Conservation (phyloP, 768 basidiomycete species). For the Chlorophyllum brunneum region DNA sequence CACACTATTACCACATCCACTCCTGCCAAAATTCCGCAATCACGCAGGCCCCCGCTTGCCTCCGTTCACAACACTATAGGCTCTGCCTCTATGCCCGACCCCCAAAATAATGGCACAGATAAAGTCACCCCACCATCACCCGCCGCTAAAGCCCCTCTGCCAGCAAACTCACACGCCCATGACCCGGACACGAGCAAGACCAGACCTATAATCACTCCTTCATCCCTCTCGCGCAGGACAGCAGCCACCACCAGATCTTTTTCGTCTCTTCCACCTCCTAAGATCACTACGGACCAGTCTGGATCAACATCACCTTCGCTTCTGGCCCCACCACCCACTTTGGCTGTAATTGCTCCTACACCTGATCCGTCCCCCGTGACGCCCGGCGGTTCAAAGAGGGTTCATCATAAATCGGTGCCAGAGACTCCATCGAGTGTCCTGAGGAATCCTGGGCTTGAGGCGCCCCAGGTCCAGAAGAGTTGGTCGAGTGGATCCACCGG, state of each 20-base stretch:
- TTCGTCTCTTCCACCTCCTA: constrained; percentile 19
- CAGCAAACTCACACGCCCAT: not conserved
- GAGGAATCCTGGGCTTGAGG: constrained; percentile 19
- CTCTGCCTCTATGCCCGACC: constrained; percentile 4
- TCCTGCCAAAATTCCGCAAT: constrained; percentile 14
- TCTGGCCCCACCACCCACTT: constrained; percentile 33
- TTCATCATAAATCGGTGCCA: constrained; percentile 26
- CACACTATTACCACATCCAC: constrained; percentile 31
- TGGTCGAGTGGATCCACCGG: constrained; percentile 36
- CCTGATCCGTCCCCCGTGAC: constrained; percentile 37
- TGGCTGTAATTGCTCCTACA: constrained; percentile 38
- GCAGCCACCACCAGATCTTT: constrained; percentile 10
- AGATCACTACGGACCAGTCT: constrained; percentile 23
- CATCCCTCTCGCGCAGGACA: constrained; percentile 6
- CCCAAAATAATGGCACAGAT: not conserved
- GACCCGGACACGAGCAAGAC: constrained; percentile 1
- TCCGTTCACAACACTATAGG: constrained; percentile 1
- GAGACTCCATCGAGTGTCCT: constrained; percentile 27
- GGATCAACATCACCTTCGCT: constrained; percentile 28
- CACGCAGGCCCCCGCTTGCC: constrained; percentile 10
- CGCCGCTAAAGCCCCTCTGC: not conserved
- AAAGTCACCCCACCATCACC: not conserved
- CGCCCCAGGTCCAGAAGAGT: constrained; percentile 30
- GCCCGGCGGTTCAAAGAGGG: constrained; percentile 20
- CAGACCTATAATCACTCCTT: constrained; percentile 8